These are phyloP conservation scores for Spongospora subterranea DNA, from an alignment of 208 protist species.

Conservation along the genomic window DNA sequence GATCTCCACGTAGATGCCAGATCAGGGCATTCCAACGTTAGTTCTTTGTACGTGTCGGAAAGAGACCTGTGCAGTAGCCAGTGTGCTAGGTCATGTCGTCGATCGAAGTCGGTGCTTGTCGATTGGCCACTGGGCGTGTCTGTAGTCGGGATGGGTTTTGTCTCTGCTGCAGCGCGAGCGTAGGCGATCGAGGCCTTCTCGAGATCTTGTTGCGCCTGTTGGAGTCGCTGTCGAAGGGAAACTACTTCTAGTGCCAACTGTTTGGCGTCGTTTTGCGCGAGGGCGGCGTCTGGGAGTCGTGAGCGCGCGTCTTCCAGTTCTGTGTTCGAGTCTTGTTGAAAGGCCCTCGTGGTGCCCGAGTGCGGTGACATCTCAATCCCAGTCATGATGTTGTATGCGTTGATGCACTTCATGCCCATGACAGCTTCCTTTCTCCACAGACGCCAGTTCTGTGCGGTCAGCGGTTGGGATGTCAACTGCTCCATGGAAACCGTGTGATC, in stretches of 20 bases:
- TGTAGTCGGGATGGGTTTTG: no score
- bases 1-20: not conserved
- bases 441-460: not conserved
- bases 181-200: no score
- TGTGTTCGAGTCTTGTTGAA: no score
- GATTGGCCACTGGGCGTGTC: no score
- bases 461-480: not conserved
- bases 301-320: no score
- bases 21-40: not conserved
- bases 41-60: not conserved
- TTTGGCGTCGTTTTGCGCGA: no score
- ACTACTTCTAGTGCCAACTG: no score
- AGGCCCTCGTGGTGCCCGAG: not conserved
- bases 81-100: not conserved
- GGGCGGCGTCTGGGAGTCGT: no score
- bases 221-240: no score
- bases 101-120: not conserved
- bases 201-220: no score
- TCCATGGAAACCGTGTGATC: not conserved
- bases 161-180: no score
- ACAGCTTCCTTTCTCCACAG: not conserved
- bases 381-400: not conserved
- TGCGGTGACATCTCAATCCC: not conserved
- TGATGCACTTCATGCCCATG: not conserved
- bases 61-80: not conserved